Evolutionary conservation across 768 basidiomycete genomes (phyloP).

Genomic region (Trametes villosa): DNA sequence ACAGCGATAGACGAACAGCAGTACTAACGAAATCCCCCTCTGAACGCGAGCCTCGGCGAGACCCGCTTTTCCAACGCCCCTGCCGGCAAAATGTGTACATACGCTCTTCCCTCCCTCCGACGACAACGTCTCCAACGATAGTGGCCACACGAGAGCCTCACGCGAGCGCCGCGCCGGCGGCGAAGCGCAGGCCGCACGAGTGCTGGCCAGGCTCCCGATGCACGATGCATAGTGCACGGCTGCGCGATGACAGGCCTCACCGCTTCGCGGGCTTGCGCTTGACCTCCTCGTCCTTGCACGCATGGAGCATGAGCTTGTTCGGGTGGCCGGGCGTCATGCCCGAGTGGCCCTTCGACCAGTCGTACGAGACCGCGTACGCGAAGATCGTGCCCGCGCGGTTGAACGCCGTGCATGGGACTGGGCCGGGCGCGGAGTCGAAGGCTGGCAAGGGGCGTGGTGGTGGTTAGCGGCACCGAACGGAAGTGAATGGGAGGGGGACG

Average conservation of each 20-base stretch:
- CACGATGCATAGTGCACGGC: no score
- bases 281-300: constrained; percentile 87
- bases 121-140: no score
- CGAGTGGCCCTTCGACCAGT: constrained; percentile 92
- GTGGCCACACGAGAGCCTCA: no score
- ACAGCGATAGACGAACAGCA: neutral
- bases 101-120: no score
- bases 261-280: constrained; percentile 56
- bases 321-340: constrained; percentile 74
- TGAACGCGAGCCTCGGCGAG: neutral
- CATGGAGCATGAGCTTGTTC: constrained; percentile 85
- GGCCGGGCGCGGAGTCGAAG: constrained; percentile 74
- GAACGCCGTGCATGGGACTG: constrained; percentile 83
- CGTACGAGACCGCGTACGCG: constrained; percentile 91
- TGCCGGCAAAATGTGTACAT: no score
- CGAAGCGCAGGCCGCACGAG: no score
- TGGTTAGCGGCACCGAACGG: neutral
- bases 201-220: no score
- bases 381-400: constrained; percentile 89
- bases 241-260: no score
- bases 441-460: constrained; percentile 45
- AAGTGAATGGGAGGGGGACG: constrained; percentile 30
- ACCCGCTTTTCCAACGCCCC: neutral
- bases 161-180: no score
- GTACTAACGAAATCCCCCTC: neutral